Evolutionary conservation across 78 protist genomes (phyloP).

Genomic region (Pigoraptor vietnamica): DNA sequence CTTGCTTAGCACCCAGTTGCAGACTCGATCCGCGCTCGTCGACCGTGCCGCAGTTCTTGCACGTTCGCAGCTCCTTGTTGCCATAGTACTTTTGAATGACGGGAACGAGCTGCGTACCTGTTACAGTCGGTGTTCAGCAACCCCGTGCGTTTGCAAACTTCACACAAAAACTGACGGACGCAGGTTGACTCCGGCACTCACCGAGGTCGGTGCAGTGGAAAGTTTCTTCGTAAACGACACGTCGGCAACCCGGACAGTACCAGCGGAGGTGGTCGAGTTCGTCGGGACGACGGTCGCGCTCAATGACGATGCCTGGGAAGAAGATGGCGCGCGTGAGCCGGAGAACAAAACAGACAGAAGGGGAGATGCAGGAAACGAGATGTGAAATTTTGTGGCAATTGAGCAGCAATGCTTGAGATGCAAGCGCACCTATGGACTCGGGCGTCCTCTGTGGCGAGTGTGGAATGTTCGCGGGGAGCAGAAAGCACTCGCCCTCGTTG

Average conservation of each 20-base stretch:
- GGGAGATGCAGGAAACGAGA: conserved; percentile 29
- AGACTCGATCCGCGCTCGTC: too few species aligned
- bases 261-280: conserved; percentile 51
- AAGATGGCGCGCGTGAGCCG: conserved; percentile 6
- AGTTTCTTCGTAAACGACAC: not conserved
- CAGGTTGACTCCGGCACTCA: not conserved
- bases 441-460: conserved; percentile 48
- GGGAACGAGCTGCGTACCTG: not conserved
- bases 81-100: not conserved
- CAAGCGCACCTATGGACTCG: conserved; percentile 32
- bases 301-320: conserved; percentile 51
- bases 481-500: conserved; percentile 52
- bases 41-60: not conserved
- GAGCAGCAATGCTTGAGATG: not conserved
- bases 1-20: not conserved
- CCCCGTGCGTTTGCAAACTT: too few species aligned
- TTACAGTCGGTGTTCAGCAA: not conserved
- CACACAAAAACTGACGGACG: too few species aligned
- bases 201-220: conserved; percentile 8
- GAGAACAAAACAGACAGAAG: conserved; percentile 23
- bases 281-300: conserved; percentile 11
- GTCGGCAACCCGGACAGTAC: not conserved
- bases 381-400: not conserved
- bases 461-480: conserved; percentile 37
- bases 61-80: not conserved